Conservation (phyloP, 257 asterid species). For the Solanum bukasovii region DNA sequence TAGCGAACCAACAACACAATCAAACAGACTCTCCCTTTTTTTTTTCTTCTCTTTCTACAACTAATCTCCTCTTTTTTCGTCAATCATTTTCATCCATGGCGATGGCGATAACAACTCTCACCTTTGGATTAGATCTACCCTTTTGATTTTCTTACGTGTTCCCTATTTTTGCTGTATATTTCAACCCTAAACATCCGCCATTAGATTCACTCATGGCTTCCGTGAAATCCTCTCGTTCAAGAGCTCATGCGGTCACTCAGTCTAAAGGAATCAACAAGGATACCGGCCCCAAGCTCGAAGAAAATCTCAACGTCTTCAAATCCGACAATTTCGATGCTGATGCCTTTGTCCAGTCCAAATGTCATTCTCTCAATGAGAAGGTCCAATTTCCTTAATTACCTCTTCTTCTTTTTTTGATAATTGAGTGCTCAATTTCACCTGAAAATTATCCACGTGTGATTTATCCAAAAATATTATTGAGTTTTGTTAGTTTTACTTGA, state of each 20-base stretch:
- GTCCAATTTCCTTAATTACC: constrained; percentile 10
- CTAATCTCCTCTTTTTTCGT: not conserved
- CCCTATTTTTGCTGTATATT: not conserved
- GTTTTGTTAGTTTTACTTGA: not conserved
- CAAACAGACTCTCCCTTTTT: not conserved
- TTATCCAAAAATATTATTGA: not conserved
- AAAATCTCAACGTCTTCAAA: constrained; percentile 85
- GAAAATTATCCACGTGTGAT: not conserved
- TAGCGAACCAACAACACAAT: not conserved
- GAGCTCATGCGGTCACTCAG: constrained; percentile 51
- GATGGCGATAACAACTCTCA: not conserved
- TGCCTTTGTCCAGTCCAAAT: constrained; percentile 74
- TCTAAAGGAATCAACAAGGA: constrained; percentile 52
- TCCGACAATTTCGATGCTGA: constrained; percentile 93
- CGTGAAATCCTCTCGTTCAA: constrained; percentile 71
- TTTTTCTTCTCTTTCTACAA: not conserved
- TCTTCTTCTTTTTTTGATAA: not conserved
- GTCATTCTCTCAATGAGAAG: constrained; percentile 84
- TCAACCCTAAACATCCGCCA: not conserved
- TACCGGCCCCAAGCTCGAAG: constrained; percentile 68
- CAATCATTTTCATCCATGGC: not conserved
- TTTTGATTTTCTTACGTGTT: not conserved
- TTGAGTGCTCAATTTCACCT: not conserved
- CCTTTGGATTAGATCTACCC: not conserved
- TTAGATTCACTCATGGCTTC: constrained; percentile 48